phyloP scores from a whole-genome alignment of 176 grass and related monocot species.

The Juncus effusus region DNA sequence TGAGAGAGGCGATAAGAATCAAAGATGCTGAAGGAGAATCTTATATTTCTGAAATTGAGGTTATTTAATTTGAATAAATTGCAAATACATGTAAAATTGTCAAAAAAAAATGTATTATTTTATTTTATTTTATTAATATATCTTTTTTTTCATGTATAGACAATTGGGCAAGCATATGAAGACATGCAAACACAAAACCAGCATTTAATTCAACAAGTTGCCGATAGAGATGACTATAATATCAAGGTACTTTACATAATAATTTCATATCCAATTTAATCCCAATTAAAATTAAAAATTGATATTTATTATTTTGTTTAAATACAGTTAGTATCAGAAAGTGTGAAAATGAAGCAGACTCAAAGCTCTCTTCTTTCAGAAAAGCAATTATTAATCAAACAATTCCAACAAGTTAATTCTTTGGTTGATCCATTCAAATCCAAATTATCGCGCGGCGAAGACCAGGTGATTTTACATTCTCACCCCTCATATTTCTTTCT shows the following conservation, averaged over 20 bases:
- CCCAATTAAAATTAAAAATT: conserved; percentile 12
- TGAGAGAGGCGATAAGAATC: conserved; percentile 81
- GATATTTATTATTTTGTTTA: conserved; percentile 14
- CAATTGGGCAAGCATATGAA: conserved; percentile 98
- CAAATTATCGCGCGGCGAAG: conserved; percentile 66
- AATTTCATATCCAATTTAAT: background rate
- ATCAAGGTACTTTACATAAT: conserved; percentile 65
- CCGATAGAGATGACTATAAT: conserved; percentile 92
- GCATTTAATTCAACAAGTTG: conserved; percentile 79
- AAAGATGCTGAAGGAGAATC: conserved; percentile 82
- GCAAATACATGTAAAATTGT: too few species aligned
- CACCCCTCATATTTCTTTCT: conserved; percentile 5
- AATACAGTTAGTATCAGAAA: conserved; percentile 84
- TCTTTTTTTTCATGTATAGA: conserved; percentile 41
- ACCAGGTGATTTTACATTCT: conserved; percentile 52
- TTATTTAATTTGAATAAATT: conserved; percentile 19
- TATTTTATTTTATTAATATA: conserved; percentile 27
- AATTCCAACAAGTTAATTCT: conserved; percentile 69
- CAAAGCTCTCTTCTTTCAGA: conserved; percentile 73
- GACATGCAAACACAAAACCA: conserved; percentile 97
- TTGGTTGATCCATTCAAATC: conserved; percentile 71
- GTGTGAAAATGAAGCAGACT: conserved; percentile 92
- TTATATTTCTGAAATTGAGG: conserved; percentile 96
- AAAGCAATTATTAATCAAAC: conserved; percentile 76
- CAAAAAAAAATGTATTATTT: background rate